Percentiles rank a stretch among this genome's conserved stretches.
These are phyloP conservation scores for Populus ilicifolia DNA, from an alignment of 345 rosid genomes.

Conservation along the genomic window DNA sequence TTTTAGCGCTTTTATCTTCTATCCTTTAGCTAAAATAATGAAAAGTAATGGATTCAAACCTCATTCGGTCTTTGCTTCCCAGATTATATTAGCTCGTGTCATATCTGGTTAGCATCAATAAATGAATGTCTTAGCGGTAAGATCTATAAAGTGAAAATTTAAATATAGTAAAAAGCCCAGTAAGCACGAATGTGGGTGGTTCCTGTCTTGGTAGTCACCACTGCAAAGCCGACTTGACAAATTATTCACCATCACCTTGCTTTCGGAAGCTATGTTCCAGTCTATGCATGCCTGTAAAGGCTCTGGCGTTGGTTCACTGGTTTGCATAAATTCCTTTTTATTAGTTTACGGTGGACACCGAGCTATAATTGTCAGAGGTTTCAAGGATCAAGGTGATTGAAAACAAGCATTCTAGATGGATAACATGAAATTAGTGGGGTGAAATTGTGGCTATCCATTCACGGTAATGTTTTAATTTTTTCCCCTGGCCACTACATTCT, in stretches of 20 bases:
- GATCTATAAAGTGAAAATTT: background rate
- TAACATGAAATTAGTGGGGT: too few relatives aligned
- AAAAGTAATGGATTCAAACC: background rate
- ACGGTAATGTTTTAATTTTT: too few relatives aligned
- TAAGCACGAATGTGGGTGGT: background rate
- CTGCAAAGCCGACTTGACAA: background rate
- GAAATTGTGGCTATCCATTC: too few relatives aligned
- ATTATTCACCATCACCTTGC: background rate
- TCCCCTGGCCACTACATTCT: too few relatives aligned
- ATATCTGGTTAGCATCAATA: background rate
- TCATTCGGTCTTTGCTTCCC: background rate
- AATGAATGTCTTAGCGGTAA: too few relatives aligned
- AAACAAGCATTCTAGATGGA: background rate
- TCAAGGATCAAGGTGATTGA: background rate
- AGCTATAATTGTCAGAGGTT: background rate
- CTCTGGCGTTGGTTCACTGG: background rate
- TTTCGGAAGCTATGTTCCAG: too few relatives aligned
- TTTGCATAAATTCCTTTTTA: background rate
- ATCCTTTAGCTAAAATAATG: background rate
- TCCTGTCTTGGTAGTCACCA: background rate
- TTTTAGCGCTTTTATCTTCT: background rate
- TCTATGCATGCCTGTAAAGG: background rate
- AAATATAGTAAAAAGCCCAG: too few relatives aligned
- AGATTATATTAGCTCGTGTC: background rate
- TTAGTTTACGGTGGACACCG: background rate